Conservation (phyloP, 768 basidiomycete genomes). For the Boletus pseudopeckii region DNA sequence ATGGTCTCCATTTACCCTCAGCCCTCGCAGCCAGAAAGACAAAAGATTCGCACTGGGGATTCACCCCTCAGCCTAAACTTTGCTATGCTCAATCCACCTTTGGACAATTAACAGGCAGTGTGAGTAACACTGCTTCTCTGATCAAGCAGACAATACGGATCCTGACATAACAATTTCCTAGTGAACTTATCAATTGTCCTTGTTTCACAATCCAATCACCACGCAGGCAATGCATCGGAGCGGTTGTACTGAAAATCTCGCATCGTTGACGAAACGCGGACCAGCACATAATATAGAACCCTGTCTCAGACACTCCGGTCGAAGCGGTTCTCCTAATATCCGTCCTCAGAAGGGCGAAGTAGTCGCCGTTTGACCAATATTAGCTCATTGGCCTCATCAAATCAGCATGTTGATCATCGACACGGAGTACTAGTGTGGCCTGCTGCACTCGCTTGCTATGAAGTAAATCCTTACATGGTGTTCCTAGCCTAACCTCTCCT, state of each 20-base stretch:
- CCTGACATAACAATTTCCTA: neutral
- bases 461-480: neutral
- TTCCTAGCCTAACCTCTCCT: neutral
- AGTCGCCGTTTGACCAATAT: neutral
- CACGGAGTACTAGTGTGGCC: too few species aligned
- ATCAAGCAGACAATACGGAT: constrained; percentile 4
- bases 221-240: neutral
- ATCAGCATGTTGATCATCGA: neutral
- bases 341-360: neutral
- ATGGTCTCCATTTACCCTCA: constrained; percentile 18
- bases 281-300: neutral
- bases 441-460: neutral
- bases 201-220: constrained; percentile 10
- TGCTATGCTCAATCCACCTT: neutral
- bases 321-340: neutral
- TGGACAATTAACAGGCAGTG: constrained; percentile 3
- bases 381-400: neutral
- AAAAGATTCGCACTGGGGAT: constrained; percentile 21
- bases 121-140: too few species aligned
- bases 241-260: neutral
- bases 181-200: neutral
- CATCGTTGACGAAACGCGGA: neutral
- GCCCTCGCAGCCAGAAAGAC: constrained; percentile 9
- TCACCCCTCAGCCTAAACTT: constrained; percentile 9
- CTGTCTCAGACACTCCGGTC: neutral